Conservation (phyloP, 768 basidiomycete genomes). For the Rhodotorula graminis region DNA sequence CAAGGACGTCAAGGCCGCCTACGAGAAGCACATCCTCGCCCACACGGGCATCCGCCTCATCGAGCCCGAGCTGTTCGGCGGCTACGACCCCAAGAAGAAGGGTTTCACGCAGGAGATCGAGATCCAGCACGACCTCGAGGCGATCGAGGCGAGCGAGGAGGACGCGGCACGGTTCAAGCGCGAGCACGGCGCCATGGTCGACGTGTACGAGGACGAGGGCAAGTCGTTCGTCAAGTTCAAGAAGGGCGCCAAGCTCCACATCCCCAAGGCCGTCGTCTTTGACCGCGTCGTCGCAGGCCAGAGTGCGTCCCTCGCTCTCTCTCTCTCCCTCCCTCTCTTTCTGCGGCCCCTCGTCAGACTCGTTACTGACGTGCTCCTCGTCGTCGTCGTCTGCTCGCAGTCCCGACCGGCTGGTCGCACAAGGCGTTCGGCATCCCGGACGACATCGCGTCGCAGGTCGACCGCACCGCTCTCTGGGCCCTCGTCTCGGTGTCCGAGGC, state of each 20-base stretch:
- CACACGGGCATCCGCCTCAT: constrained; percentile 92
- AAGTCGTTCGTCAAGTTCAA: constrained; percentile 99
- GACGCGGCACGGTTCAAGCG: constrained; percentile 94
- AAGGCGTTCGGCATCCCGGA: constrained; percentile 94
- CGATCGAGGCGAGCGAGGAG: constrained; percentile 82
- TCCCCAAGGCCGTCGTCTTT: constrained; percentile 94
- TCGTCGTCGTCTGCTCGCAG: not conserved
- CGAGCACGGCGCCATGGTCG: constrained; percentile 93
- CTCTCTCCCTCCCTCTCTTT: not conserved
- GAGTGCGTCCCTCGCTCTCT: constrained; percentile 39
- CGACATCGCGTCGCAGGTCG: constrained; percentile 90
- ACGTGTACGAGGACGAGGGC: constrained; percentile 87
- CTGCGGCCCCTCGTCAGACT: too few relatives aligned
- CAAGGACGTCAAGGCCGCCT: constrained; percentile 88
- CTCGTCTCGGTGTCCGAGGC: constrained; percentile 91
- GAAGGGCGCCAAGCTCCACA: constrained; percentile 80
- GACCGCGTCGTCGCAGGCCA: constrained; percentile 92
- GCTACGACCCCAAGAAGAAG: constrained; percentile 97
- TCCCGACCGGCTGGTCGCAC: constrained; percentile 96
- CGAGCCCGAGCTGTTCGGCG: constrained; percentile 95
- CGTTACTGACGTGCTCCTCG: not conserved
- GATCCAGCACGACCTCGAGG: constrained; percentile 91
- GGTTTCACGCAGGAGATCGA: constrained; percentile 95
- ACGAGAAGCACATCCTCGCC: constrained; percentile 85
- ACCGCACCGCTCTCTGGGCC: constrained; percentile 90